A percentile compares a stretch with the other conserved stretches of the same genome.
These are phyloP conservation scores for Cyamopsis tetragonoloba DNA, from an alignment of 306 rosid genomes.

Conservation along the genomic window DNA sequence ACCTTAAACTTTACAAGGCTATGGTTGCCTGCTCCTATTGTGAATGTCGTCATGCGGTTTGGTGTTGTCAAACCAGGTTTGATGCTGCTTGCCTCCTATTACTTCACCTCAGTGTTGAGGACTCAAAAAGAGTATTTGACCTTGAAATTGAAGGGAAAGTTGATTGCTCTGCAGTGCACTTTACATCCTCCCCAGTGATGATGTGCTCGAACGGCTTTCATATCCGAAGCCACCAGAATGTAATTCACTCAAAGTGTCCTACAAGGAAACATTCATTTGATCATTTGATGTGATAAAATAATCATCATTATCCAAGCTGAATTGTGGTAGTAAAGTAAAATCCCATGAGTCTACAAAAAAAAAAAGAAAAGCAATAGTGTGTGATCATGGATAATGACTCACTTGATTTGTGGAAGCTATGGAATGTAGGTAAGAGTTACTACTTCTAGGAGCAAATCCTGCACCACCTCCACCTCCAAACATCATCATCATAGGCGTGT, in stretches of 20 bases:
- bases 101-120: neutral
- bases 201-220: slow-evolving; percentile 53
- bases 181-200: slow-evolving; percentile 30
- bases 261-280: neutral
- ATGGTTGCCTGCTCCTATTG: neutral
- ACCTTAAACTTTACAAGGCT: neutral
- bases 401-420: slow-evolving; percentile 32
- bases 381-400: neutral
- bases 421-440: slow-evolving; percentile 1
- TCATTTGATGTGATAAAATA: neutral
- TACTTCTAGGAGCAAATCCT: neutral
- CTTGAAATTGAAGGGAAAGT: neutral
- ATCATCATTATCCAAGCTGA: neutral
- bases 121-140: neutral
- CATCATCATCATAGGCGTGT: slow-evolving; percentile 30
- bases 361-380: neutral
- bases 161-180: no score
- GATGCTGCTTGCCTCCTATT: neutral
- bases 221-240: slow-evolving; percentile 32
- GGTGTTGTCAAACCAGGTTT: neutral
- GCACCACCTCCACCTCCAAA: slow-evolving; percentile 1
- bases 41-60: neutral
- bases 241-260: slow-evolving; percentile 42
- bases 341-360: neutral
- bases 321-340: neutral